Percentiles rank a stretch among this genome's conserved stretches.
phyloP scores from a whole-genome alignment of 2,329 filamentous ascomycete genomes.

The Salinomyces thailandicus region DNA sequence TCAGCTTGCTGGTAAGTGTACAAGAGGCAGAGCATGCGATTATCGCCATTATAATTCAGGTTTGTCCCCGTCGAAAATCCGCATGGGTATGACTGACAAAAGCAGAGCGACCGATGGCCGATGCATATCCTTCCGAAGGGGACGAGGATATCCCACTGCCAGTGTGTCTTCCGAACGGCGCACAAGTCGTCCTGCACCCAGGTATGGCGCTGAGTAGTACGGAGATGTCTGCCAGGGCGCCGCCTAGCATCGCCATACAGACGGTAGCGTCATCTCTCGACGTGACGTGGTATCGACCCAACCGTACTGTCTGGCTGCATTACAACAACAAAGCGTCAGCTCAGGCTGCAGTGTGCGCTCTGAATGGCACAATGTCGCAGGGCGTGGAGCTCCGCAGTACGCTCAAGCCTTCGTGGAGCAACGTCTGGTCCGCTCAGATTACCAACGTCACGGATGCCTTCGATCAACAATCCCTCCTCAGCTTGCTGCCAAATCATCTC shows the following conservation, averaged over 20 bases:
- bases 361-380: not conserved
- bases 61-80: not conserved
- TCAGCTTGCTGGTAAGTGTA: conserved; percentile 4
- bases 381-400: too few relatives aligned
- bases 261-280: not conserved
- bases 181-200: too few relatives aligned
- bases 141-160: too few relatives aligned
- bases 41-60: conserved; percentile 3
- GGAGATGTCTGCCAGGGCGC: not conserved
- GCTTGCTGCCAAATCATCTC: not conserved
- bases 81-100: too few relatives aligned
- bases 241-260: not conserved
- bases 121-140: too few relatives aligned
- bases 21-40: conserved; percentile 1
- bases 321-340: not conserved
- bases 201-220: not conserved
- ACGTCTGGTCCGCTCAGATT: not conserved
- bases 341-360: not conserved
- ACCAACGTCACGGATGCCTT: not conserved
- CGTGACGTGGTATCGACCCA: not conserved
- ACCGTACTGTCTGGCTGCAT: not conserved
- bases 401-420: too few relatives aligned
- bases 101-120: too few relatives aligned
- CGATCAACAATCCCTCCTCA: too few relatives aligned
- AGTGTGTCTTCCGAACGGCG: too few relatives aligned